Conservation (phyloP, 371 early-diverging fungal genomes). For the Dichotomocladium elegans region DNA sequence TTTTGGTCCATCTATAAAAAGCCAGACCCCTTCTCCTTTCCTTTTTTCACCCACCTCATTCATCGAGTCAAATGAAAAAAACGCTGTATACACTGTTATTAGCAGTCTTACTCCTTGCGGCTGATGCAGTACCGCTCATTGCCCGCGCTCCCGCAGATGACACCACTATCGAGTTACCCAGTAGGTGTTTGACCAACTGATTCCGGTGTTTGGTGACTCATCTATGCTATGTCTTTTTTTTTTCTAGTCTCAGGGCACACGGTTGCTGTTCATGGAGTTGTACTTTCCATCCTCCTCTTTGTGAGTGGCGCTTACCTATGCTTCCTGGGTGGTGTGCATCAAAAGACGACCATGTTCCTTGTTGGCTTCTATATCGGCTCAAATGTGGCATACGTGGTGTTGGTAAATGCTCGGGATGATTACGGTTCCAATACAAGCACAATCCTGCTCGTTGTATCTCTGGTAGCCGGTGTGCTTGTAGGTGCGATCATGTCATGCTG, state of each 20-base stretch:
- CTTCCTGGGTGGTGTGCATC: constrained; percentile 47
- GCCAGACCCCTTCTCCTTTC: too few species aligned
- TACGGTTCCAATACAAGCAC: constrained; percentile 45
- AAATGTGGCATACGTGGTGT: constrained; percentile 48
- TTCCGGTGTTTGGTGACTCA: too few species aligned
- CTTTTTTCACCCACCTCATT: too few species aligned
- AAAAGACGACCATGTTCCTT: constrained; percentile 57
- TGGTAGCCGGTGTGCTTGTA: constrained; percentile 46
- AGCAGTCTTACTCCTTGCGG: too few species aligned
- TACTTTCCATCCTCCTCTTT: constrained; percentile 48
- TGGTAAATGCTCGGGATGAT: constrained; percentile 44
- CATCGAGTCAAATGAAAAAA: too few species aligned
- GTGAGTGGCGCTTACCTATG: constrained; percentile 45
- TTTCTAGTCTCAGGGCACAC: constrained; percentile 34
- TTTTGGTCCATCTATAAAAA: too few species aligned
- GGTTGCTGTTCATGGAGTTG: constrained; percentile 45
- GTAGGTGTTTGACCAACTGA: too few species aligned
- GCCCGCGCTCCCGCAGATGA: too few species aligned
- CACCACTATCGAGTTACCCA: too few species aligned
- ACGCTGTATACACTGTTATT: too few species aligned
- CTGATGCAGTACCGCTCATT: too few species aligned
- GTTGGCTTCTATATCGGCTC: constrained; percentile 53
- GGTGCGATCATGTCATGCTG: constrained; percentile 52
- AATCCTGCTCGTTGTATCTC: constrained; percentile 48
- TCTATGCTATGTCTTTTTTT: too few species aligned